Conservation (phyloP, 2,329 filamentous ascomycete species). For the Ceratocystis huliohia region DNA sequence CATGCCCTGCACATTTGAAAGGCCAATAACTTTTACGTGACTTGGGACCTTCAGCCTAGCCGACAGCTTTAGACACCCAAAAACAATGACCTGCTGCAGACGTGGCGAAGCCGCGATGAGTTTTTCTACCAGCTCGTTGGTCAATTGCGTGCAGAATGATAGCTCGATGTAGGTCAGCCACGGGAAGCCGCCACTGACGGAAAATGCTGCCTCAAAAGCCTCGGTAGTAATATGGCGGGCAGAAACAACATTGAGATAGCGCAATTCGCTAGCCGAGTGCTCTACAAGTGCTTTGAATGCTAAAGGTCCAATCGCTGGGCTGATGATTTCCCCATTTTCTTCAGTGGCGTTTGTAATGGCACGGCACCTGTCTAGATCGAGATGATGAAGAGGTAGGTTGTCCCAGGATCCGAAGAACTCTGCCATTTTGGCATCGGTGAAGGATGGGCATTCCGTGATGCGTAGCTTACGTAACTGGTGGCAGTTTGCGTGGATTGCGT, state of each 20-base stretch:
- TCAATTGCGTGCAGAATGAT: conserved; percentile 59
- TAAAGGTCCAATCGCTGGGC: conserved; percentile 59
- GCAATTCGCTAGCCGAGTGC: conserved; percentile 59
- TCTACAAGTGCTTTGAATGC: conserved; percentile 73
- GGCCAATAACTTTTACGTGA: conserved; percentile 44
- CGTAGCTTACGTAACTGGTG: conserved; percentile 60
- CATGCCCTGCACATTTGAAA: conserved; percentile 38
- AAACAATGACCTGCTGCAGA: conserved; percentile 47
- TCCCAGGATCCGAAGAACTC: conserved; percentile 63
- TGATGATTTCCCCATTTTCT: conserved; percentile 27
- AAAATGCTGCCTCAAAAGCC: conserved; percentile 65
- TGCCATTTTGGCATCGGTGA: conserved; percentile 62
- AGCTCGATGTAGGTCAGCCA: conserved; percentile 60
- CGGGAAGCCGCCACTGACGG: conserved; percentile 47
- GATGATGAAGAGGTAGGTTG: conserved; percentile 55
- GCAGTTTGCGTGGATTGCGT: conserved; percentile 59
- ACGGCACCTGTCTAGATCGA: conserved; percentile 68
- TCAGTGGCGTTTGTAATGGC: conserved; percentile 47
- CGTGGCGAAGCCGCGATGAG: conserved; percentile 54
- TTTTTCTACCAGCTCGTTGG: conserved; percentile 49
- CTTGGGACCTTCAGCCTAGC: conserved; percentile 39
- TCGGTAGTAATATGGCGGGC: conserved; percentile 67
- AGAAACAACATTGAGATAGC: conserved; percentile 62
- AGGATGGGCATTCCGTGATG: conserved; percentile 61
- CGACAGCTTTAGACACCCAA: conserved; percentile 52